Evolutionary conservation across 2,329 filamentous ascomycete species (phyloP), one percentile per base, ranked within the genome.

Genomic region (Calonectria pseudoturangicola): DNA sequence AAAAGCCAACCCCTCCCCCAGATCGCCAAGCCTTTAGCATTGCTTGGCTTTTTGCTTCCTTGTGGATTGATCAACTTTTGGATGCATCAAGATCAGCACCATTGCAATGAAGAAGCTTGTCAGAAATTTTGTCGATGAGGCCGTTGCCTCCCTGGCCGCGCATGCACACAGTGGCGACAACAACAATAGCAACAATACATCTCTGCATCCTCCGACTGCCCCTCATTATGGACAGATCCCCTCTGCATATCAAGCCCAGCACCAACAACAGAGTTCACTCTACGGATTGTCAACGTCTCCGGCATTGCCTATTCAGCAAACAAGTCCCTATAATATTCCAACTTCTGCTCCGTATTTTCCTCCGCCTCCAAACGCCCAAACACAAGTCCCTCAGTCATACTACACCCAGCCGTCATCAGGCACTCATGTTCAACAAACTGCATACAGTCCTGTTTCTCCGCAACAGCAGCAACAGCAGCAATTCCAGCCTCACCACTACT

Each of bases 101-200:
- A 27, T 7, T 10, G 6, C 33, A n/a, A 58, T 58, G 54, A 58
- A 58, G 54, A 58, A 58, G n/a, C 30, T 58, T 15, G 54, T 58
- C 15, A 36, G 54, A 15, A 58, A 41, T 18, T 58, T 58, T 18
- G 54, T 58, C 36, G 33, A 58, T 16, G 54, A 58, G 54, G 54
- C 54, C 7, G 33, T 58, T n/a, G 54, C 54, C 33, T 39, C 54
- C 27, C n/a, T 58, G n/a, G 30, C 54, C 54, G 21, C 39, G 13
- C 54, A 33, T n/a, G n/a, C 51, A 7, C n/a, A 58, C 9, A 9
- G 10, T 2, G 8, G n/a, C 3, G 54, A 58, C 33, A 9, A 30
- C 43, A n/a, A 8, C 18, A 21, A 25, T 36, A 36, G 33, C n/a
- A 25, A n/a, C 18, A 25, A 18, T 6, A 21, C 51, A 7, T 33